A percentile compares a stretch with the other conserved stretches of the same genome.
phyloP scores from a whole-genome alignment of 2,329 filamentous ascomycete genomes.

The Ophiostoma ulmi region DNA sequence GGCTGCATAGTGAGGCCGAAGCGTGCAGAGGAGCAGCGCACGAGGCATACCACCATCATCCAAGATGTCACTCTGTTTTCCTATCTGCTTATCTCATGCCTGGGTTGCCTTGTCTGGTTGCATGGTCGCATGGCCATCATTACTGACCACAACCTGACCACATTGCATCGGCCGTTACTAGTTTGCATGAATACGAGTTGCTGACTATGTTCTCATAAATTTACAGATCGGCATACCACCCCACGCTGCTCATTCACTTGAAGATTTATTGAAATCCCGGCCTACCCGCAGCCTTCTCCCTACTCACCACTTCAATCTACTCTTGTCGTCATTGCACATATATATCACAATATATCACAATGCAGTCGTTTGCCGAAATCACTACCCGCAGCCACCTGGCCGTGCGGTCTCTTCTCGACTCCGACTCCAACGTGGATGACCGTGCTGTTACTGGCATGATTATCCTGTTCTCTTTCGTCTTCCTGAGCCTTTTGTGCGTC shows the following conservation, averaged over 20 bases:
- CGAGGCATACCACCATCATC: neutral
- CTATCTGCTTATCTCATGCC: neutral
- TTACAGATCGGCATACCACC: conserved; percentile 11
- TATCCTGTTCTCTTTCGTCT: conserved; percentile 69
- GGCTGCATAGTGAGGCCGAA: neutral
- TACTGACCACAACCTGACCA: conserved; percentile 7
- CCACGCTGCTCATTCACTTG: conserved; percentile 1
- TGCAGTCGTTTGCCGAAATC: conserved; percentile 39
- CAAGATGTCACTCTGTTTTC: neutral
- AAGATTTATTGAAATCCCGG: neutral
- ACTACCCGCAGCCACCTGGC: conserved; percentile 43
- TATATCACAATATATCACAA: conserved; percentile 26
- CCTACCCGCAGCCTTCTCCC: neutral
- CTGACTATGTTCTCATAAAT: neutral
- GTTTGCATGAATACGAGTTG: conserved; percentile 23
- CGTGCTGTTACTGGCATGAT: conserved; percentile 70
- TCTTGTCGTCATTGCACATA: neutral
- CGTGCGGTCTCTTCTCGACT: conserved; percentile 39
- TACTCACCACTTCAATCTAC: neutral
- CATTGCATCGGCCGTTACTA: neutral
- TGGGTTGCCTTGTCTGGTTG: neutral
- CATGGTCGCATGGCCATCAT: conserved; percentile 12
- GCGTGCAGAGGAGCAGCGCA: neutral
- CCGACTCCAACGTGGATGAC: conserved; percentile 42
- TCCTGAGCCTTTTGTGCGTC: conserved; percentile 64